A percentile compares a stretch with the other conserved stretches of the same genome.
phyloP scores from a whole-genome alignment of 2,329 filamentous ascomycete species.

The Aciculosporium take region DNA sequence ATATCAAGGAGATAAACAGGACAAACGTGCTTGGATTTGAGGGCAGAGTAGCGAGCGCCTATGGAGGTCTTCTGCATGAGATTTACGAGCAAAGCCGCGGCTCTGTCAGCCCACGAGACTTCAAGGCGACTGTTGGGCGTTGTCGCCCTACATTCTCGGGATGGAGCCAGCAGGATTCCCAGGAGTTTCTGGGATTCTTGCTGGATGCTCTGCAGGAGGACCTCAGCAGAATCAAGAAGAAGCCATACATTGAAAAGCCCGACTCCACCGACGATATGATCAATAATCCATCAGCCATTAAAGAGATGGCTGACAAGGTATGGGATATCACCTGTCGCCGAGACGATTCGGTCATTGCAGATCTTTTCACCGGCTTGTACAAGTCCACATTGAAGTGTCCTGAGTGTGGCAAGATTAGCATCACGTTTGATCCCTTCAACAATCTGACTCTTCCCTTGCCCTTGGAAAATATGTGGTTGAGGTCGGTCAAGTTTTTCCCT shows the following conservation, averaged over 20 bases:
- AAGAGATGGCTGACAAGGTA: slow-evolving; percentile 72
- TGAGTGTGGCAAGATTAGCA: slow-evolving; percentile 84
- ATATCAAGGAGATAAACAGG: slow-evolving; percentile 68
- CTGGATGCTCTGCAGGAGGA: slow-evolving; percentile 93
- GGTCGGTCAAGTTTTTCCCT: slow-evolving; percentile 63
- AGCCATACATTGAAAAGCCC: slow-evolving; percentile 94
- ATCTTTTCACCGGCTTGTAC: slow-evolving; percentile 95
- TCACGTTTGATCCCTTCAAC: slow-evolving; percentile 96
- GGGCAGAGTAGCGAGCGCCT: slow-evolving; percentile 75
- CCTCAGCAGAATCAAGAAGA: slow-evolving; percentile 82
- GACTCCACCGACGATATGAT: slow-evolving; percentile 97
- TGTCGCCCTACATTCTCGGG: slow-evolving; percentile 80
- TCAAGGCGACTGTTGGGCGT: slow-evolving; percentile 70
- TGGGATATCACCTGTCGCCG: slow-evolving; percentile 85
- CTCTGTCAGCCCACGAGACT: slow-evolving; percentile 64
- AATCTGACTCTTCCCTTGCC: slow-evolving; percentile 85
- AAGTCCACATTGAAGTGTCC: slow-evolving; percentile 95
- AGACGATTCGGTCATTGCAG: slow-evolving; percentile 89
- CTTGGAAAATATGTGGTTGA: slow-evolving; percentile 68
- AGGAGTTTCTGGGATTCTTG: slow-evolving; percentile 90
- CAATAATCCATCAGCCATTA: slow-evolving; percentile 63
- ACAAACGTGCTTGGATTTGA: slow-evolving; percentile 75
- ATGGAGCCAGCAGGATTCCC: slow-evolving; percentile 92
- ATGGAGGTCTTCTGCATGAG: slow-evolving; percentile 58
- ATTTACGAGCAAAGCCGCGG: slow-evolving; percentile 59